Conservation (phyloP, 495 filamentous ascomycete genomes). For the Penicillium simplicissimum region DNA sequence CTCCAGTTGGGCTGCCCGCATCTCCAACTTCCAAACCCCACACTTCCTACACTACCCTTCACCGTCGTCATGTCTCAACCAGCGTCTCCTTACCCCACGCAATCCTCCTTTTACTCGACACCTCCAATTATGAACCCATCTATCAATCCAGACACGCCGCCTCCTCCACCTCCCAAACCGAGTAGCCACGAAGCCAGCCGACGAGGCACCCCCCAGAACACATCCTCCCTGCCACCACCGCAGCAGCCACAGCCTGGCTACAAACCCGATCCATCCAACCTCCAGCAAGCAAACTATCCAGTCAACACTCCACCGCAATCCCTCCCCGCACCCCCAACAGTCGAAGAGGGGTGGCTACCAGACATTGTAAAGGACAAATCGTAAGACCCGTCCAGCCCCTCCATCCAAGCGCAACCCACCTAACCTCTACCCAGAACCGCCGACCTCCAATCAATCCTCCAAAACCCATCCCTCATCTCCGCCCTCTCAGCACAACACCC, state of each 20-base stretch:
- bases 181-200: constrained; percentile 67
- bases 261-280: constrained; percentile 22
- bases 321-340: constrained; percentile 38
- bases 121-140: constrained; percentile 33
- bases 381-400: constrained; percentile 41
- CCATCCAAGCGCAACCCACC: not conserved
- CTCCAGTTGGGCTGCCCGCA: constrained; percentile 12
- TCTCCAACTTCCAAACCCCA: constrained; percentile 19
- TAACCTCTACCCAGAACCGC: constrained; percentile 36
- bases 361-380: constrained; percentile 71
- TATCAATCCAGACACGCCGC: constrained; percentile 56
- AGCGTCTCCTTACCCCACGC: constrained; percentile 25
- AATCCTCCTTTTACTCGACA: constrained; percentile 25
- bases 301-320: constrained; percentile 9
- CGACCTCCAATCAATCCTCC: constrained; percentile 68
- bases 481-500: constrained; percentile 64
- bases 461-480: constrained; percentile 57
- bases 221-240: constrained; percentile 32
- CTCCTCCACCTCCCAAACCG: constrained; percentile 72
- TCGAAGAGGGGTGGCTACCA: constrained; percentile 65
- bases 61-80: constrained; percentile 32
- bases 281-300: constrained; percentile 22
- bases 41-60: constrained; percentile 6
- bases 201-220: constrained; percentile 58
- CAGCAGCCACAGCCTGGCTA: constrained; percentile 33